These are phyloP conservation scores for Pisolithus albus DNA, from an alignment of 768 basidiomycete species.

Conservation along the genomic window DNA sequence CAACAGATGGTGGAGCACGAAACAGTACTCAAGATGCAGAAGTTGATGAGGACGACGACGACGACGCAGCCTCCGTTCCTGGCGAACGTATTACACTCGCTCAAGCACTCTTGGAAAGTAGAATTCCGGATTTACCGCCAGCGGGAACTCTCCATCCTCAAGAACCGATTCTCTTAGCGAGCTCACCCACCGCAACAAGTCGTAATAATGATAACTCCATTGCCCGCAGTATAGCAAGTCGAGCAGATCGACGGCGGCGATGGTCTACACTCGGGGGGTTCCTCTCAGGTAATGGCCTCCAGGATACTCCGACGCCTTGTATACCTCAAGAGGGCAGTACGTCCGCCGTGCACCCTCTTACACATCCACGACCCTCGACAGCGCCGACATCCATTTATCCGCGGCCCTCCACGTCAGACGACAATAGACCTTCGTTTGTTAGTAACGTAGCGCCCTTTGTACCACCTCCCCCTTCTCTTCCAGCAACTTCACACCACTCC, in stretches of 20 bases:
- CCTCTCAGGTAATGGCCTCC: slow-evolving; percentile 23
- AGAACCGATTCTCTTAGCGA: slow-evolving; percentile 56
- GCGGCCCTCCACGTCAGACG: slow-evolving; percentile 32
- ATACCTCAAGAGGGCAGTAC: slow-evolving; percentile 13
- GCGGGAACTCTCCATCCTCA: slow-evolving; percentile 58
- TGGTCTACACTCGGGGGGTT: slow-evolving; percentile 66
- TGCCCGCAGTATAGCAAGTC: slow-evolving; percentile 25
- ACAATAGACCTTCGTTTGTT: slow-evolving; percentile 17
- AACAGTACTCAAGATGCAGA: slow-evolving; percentile 34
- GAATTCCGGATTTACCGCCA: slow-evolving; percentile 68
- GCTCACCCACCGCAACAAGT: slow-evolving; percentile 32
- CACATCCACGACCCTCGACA: slow-evolving; percentile 13
- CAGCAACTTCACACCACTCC: slow-evolving; percentile 36
- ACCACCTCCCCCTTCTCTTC: slow-evolving; percentile 24
- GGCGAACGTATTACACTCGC: slow-evolving; percentile 64
- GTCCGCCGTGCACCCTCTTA: slow-evolving; percentile 22
- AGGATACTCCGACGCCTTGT: slow-evolving; percentile 20
- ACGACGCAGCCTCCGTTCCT: slow-evolving; percentile 32
- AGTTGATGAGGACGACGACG: slow-evolving; percentile 57
- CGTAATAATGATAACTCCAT: slow-evolving; percentile 40
- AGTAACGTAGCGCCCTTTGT: slow-evolving; percentile 13
- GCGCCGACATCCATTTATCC: slow-evolving; percentile 8
- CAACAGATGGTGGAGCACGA: slow-evolving; percentile 23
- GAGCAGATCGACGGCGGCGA: slow-evolving; percentile 43
- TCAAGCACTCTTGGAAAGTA: slow-evolving; percentile 72